These are phyloP conservation scores for Chalciporus sp. DNA, from an alignment of 1,284 basidiomycete species.

Conservation along the genomic window DNA sequence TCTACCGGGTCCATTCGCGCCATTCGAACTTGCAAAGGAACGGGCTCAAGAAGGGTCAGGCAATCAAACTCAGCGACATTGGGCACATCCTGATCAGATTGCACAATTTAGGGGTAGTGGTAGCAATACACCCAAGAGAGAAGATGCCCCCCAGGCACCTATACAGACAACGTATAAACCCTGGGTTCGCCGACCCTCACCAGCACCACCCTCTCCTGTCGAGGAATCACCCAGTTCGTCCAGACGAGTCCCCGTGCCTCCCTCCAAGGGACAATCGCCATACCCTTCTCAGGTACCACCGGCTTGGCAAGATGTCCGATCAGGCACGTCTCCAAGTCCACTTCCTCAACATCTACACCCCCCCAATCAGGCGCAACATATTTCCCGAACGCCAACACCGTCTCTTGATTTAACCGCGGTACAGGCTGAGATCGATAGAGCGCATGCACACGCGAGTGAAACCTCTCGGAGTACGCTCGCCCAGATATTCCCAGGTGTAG, in stretches of 20 bases:
- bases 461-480: slow-evolving; percentile 72
- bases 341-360: slow-evolving; percentile 48
- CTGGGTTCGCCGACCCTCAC: slow-evolving; percentile 59
- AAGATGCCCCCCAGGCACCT: slow-evolving; percentile 32
- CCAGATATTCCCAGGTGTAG: slow-evolving; percentile 86
- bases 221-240: slow-evolving; percentile 50
- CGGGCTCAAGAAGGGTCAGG: slow-evolving; percentile 32
- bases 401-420: slow-evolving; percentile 69
- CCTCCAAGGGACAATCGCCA: slow-evolving; percentile 33
- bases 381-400: slow-evolving; percentile 70
- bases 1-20: slow-evolving; percentile 64
- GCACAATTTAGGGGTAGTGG: slow-evolving; percentile 28
- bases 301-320: slow-evolving; percentile 38
- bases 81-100: slow-evolving; percentile 43
- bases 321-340: slow-evolving; percentile 20
- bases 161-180: slow-evolving; percentile 76
- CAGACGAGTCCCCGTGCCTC: slow-evolving; percentile 10
- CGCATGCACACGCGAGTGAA: slow-evolving; percentile 66
- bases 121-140: slow-evolving; percentile 44
- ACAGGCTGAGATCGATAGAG: slow-evolving; percentile 78
- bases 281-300: slow-evolving; percentile 46
- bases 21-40: slow-evolving; percentile 57
- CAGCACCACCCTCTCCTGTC: slow-evolving; percentile 28
- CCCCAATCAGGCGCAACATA: slow-evolving; percentile 39
- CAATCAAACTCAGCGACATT: slow-evolving; percentile 22